Conservation (phyloP, 2,329 filamentous ascomycete species). For the Fusarium sp. region DNA sequence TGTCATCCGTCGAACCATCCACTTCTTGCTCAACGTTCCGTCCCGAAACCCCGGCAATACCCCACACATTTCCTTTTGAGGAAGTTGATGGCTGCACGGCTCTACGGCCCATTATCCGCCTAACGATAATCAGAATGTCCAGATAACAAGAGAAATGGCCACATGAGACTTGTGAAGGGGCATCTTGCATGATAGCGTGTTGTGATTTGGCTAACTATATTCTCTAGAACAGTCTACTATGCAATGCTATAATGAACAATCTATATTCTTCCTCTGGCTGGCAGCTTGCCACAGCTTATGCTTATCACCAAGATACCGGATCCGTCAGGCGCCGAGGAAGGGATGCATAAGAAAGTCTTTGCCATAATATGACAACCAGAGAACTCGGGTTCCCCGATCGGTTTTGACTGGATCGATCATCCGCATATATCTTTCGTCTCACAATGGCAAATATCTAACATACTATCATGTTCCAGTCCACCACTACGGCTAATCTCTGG, state of each 20-base stretch:
- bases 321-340: not conserved
- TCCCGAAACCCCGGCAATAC: conserved; percentile 45
- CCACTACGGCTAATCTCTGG: conserved; percentile 1
- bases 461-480: not conserved
- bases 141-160: conserved; percentile 6
- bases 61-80: conserved; percentile 39
- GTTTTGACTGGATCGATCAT: not conserved
- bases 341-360: conserved; percentile 3
- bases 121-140: conserved; percentile 3
- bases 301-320: conserved; percentile 1
- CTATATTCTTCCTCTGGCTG: conserved; percentile 8
- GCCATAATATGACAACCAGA: not conserved
- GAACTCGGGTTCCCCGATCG: conserved; percentile 1
- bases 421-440: not conserved
- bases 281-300: conserved; percentile 11
- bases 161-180: conserved; percentile 1
- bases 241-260: not conserved
- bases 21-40: conserved; percentile 36
- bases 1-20: conserved; percentile 43
- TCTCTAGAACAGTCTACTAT: not conserved
- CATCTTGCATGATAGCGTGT: conserved; percentile 13
- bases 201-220: not conserved
- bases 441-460: not conserved
- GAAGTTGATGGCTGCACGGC: conserved; percentile 37
- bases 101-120: conserved; percentile 37